Evolutionary conservation across 2,329 filamentous ascomycete species (phyloP).

Genomic region (Dactylella cylindrospora): DNA sequence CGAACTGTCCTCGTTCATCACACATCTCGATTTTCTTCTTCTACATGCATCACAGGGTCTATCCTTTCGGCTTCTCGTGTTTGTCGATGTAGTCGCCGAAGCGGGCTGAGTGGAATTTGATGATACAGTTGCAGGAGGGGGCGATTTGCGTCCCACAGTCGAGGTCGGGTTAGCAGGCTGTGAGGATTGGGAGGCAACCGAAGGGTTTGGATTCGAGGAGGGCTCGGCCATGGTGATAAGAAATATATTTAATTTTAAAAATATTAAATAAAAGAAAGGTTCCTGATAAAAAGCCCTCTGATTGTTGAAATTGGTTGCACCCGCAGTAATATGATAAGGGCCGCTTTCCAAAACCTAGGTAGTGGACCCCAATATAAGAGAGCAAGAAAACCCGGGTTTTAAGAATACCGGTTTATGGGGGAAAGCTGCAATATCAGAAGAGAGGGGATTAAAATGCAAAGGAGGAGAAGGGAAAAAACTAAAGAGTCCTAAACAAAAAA

Average conservation of each 20-base stretch:
- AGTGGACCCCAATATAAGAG: no score
- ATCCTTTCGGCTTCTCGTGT: slow-evolving; percentile 55
- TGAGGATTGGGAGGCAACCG: slow-evolving; percentile 27
- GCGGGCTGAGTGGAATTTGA: slow-evolving; percentile 23
- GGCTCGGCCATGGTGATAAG: slow-evolving; percentile 40
- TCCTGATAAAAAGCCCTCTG: no score
- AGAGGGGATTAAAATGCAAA: no score
- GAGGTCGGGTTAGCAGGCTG: slow-evolving; percentile 34
- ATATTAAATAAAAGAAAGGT: slow-evolving; percentile 16
- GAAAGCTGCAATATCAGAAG: no score
- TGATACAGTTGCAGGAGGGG: slow-evolving; percentile 36
- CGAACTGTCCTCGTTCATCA: slow-evolving; percentile 72
- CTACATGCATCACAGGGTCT: slow-evolving; percentile 73
- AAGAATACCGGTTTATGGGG: no score
- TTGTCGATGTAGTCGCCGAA: slow-evolving; percentile 42
- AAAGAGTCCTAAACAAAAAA: no score
- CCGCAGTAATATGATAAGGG: no score
- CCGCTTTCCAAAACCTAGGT: no score
- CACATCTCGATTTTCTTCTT: slow-evolving; percentile 72
- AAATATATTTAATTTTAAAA: slow-evolving; percentile 44
- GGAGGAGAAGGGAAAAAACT: no score
- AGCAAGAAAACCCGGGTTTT: no score
- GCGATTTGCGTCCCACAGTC: slow-evolving; percentile 43
- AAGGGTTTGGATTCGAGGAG: slow-evolving; percentile 29
- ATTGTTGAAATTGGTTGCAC: no score